A percentile compares a stretch with the other conserved stretches of the same genome.
These are phyloP conservation scores for Raddia distichophylla DNA, from an alignment of 176 grass and related monocot species.

Conservation along the genomic window DNA sequence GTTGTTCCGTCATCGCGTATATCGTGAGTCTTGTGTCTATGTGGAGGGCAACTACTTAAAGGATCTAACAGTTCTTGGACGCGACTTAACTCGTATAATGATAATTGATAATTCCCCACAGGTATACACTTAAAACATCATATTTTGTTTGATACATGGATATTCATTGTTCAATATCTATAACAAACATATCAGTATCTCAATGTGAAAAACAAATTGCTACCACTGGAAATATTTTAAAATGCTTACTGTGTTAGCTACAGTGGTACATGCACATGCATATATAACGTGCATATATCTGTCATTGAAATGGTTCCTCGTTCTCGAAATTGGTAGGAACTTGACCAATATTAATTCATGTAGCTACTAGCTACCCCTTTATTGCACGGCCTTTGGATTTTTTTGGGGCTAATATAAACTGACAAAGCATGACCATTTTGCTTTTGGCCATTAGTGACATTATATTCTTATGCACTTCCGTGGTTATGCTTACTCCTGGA, in stretches of 20 bases:
- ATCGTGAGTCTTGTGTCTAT: slow-evolving; percentile 87
- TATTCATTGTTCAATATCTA: not conserved
- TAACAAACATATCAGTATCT: too few relatives aligned
- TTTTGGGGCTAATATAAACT: slow-evolving; percentile 4
- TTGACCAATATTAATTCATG: not conserved
- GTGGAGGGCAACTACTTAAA: slow-evolving; percentile 99
- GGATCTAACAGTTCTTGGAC: slow-evolving; percentile 85
- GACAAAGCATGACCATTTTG: not conserved
- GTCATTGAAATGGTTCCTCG: not conserved
- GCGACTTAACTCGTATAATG: slow-evolving; percentile 81
- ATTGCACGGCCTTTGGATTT: not conserved
- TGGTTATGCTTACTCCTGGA: not conserved
- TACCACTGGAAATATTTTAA: too few relatives aligned
- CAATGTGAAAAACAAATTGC: too few relatives aligned
- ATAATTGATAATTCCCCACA: slow-evolving; percentile 98
- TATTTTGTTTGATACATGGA: not conserved
- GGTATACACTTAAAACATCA: slow-evolving; percentile 40
- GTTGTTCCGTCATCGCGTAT: slow-evolving; percentile 89
- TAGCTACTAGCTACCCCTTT: not conserved
- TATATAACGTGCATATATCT: too few relatives aligned
- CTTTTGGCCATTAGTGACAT: not conserved
- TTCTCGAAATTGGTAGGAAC: not conserved
- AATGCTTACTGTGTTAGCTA: not conserved
- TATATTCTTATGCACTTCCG: not conserved
- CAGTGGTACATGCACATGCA: not conserved